These are phyloP conservation scores for Solanum aculeatissimum DNA, from an alignment of 305 asterid species.

Conservation along the genomic window DNA sequence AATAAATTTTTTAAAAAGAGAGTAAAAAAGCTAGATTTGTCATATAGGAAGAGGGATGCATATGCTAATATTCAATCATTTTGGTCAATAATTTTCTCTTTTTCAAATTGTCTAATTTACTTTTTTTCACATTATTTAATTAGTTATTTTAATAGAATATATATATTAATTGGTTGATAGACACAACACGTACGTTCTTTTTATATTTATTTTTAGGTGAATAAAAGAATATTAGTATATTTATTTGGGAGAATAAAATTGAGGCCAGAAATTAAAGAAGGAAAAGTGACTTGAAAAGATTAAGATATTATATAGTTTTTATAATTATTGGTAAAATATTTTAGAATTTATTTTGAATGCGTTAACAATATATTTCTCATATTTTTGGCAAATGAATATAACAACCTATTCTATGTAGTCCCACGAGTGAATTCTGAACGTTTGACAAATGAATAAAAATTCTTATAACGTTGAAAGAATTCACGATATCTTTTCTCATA, in stretches of 20 bases:
- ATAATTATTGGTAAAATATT: background rate
- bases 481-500: background rate
- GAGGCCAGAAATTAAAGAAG: background rate
- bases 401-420: background rate
- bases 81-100: background rate
- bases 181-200: background rate
- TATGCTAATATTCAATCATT: background rate
- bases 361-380: background rate
- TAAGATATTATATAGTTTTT: background rate
- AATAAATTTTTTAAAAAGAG: background rate
- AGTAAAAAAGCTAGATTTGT: background rate
- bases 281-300: background rate
- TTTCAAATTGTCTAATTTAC: background rate
- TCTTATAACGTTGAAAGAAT: background rate
- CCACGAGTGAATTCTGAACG: background rate
- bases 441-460: background rate
- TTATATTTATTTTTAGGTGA: background rate
- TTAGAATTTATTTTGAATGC: background rate
- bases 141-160: background rate
- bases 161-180: background rate
- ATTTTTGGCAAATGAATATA: background rate
- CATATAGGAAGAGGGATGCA: conserved; percentile 2
- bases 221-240: background rate
- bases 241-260: background rate
- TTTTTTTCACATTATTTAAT: background rate